A percentile compares a stretch with the other conserved stretches of the same genome.
Evolutionary conservation across 768 basidiomycete species (phyloP).

Genomic region (Auriscalpium microsporum): DNA sequence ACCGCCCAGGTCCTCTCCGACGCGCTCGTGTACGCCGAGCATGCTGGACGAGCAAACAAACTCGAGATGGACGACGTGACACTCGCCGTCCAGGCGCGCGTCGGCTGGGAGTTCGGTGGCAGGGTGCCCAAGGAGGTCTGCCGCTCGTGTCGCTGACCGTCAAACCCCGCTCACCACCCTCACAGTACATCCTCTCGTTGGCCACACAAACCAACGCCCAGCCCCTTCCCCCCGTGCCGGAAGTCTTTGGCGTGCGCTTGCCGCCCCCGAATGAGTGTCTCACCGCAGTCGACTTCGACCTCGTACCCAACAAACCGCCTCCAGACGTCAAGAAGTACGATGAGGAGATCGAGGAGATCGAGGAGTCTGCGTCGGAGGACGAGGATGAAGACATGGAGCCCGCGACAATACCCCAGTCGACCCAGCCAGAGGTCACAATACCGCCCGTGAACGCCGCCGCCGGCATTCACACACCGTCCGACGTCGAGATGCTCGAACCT

Average conservation of each 20-base stretch:
- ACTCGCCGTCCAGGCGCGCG: constrained; percentile 78
- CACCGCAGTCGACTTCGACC: constrained; percentile 76
- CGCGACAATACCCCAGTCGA: constrained; percentile 38
- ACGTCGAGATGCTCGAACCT: constrained; percentile 50
- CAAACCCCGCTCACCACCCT: neutral
- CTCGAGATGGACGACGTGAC: constrained; percentile 78
- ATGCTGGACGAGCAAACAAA: constrained; percentile 70
- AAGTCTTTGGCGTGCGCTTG: constrained; percentile 82
- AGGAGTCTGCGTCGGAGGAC: constrained; percentile 63
- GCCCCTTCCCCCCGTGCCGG: constrained; percentile 77
- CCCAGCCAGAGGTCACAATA: constrained; percentile 2
- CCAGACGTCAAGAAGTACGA: constrained; percentile 69
- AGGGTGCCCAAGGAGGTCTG: constrained; percentile 81
- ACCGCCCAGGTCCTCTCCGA: constrained; percentile 77
- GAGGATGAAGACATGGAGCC: constrained; percentile 66
- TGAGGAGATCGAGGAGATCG: constrained; percentile 76
- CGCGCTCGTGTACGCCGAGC: constrained; percentile 81
- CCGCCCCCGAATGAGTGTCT: constrained; percentile 62
- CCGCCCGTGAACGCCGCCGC: constrained; percentile 36
- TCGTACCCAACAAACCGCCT: constrained; percentile 78
- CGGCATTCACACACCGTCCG: constrained; percentile 53
- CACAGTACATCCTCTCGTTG: constrained; percentile 67
- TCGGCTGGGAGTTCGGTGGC: constrained; percentile 90
- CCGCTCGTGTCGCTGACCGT: neutral
- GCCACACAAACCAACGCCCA: constrained; percentile 77